Percentiles rank a stretch among this genome's conserved stretches.
These are phyloP conservation scores for Parietichytrium sp. DNA, from an alignment of 108 stramenopile species.

Conservation along the genomic window DNA sequence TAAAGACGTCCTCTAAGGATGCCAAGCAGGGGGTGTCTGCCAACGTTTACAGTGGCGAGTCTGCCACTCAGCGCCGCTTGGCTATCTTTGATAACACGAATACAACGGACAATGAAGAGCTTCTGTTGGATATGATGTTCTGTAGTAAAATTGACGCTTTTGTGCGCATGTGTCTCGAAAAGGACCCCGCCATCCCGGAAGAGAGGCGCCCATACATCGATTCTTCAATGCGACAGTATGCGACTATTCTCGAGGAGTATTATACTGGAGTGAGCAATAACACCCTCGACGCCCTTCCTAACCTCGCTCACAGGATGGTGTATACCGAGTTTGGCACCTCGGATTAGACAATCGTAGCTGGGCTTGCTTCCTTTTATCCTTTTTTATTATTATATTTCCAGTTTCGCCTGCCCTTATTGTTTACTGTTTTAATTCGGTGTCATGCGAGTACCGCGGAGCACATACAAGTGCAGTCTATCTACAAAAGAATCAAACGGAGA, in stretches of 20 bases:
- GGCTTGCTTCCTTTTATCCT: no score
- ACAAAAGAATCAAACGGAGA: no score
- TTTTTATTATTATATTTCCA: no score
- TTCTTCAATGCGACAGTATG: slow-evolving; percentile 10
- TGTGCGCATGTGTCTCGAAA: slow-evolving; percentile 34
- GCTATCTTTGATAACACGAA: slow-evolving; percentile 28
- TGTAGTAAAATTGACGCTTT: slow-evolving; percentile 19
- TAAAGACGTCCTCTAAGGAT: no score
- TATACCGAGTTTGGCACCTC: not conserved
- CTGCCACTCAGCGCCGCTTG: not conserved
- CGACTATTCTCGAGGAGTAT: not conserved
- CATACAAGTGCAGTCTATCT: no score
- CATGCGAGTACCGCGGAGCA: no score
- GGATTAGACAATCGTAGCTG: no score
- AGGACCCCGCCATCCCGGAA: slow-evolving; percentile 36
- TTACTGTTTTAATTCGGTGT: no score
- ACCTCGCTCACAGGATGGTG: slow-evolving; percentile 13
- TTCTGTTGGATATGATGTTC: slow-evolving; percentile 16
- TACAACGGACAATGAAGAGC: not conserved
- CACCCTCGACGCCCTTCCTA: not conserved
- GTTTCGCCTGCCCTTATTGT: no score
- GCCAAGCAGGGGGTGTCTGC: not conserved
- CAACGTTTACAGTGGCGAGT: not conserved
- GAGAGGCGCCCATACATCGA: not conserved
- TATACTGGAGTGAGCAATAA: not conserved